Percentiles rank a stretch among this genome's conserved stretches.
These are phyloP conservation scores for Tolypocladium capitatum DNA, from an alignment of 2,329 filamentous ascomycete genomes.

Conservation along the genomic window DNA sequence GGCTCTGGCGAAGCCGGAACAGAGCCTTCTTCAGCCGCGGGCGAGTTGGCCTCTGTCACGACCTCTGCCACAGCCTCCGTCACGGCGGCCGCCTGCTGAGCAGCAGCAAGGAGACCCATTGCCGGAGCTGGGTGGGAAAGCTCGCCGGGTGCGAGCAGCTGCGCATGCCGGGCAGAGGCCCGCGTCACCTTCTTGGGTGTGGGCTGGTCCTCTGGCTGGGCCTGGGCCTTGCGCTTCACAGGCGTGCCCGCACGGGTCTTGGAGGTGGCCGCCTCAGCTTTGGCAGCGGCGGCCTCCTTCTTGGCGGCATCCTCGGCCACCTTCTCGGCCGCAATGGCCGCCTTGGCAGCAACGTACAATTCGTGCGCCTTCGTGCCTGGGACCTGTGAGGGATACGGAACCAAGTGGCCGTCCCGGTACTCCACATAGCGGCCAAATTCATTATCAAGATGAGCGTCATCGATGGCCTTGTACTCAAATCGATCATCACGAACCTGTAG, in stretches of 20 bases:
- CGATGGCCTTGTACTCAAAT: slow-evolving; percentile 31
- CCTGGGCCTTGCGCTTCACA: slow-evolving; percentile 37
- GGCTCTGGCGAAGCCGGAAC: slow-evolving; percentile 23
- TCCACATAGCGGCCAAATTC: slow-evolving; percentile 30
- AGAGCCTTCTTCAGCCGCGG: slow-evolving; percentile 22
- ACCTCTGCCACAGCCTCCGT: slow-evolving; percentile 6
- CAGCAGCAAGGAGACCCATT: slow-evolving; percentile 26
- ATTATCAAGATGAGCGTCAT: slow-evolving; percentile 27
- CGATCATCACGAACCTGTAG: slow-evolving; percentile 28
- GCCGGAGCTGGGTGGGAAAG: slow-evolving; percentile 17
- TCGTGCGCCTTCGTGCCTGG: slow-evolving; percentile 24
- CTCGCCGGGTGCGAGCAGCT: slow-evolving; percentile 10
- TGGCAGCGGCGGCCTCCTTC: slow-evolving; percentile 19
- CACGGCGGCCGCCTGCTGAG: slow-evolving; percentile 19
- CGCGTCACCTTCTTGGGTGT: slow-evolving; percentile 34
- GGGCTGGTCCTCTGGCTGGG: slow-evolving; percentile 34
- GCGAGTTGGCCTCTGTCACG: slow-evolving; percentile 16
- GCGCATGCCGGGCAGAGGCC: slow-evolving; percentile 16
- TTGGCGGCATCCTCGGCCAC: slow-evolving; percentile 11
- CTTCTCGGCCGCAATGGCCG: slow-evolving; percentile 19
- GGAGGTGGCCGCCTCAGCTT: slow-evolving; percentile 14
- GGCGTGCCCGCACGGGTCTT: neutral
- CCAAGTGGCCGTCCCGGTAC: slow-evolving; percentile 26
- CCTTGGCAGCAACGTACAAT: slow-evolving; percentile 13
- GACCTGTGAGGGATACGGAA: slow-evolving; percentile 31